Percentiles rank a stretch among this genome's conserved stretches.
These are phyloP conservation scores for Kingdonia uniflora DNA, from an alignment of 164 flowering plant genomes.

Conservation along the genomic window DNA sequence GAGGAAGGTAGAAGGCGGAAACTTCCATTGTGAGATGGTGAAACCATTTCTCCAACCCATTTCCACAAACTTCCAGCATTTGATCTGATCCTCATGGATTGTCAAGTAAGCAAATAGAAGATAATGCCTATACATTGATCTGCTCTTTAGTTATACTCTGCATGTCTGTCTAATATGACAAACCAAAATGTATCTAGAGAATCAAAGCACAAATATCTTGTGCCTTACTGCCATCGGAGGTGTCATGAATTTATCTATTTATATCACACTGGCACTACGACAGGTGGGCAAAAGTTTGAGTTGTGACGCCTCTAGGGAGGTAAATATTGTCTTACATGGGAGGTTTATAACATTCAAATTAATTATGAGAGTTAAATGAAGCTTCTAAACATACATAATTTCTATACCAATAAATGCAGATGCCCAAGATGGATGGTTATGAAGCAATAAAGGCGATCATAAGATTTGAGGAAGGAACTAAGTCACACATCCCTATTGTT, in stretches of 20 bases:
- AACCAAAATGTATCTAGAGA: no score
- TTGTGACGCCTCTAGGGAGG: no score
- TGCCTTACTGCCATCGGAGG: no score
- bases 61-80: constrained; percentile 23
- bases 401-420: constrained; percentile 35
- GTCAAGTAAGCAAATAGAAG: constrained; percentile 51
- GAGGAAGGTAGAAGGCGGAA: constrained; percentile 20
- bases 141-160: no score
- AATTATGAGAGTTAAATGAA: not conserved
- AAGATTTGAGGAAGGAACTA: constrained; percentile 51
- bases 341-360: no score
- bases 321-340: no score
- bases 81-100: constrained; percentile 94
- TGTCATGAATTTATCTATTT: no score
- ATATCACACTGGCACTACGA: no score
- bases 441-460: constrained; percentile 90
- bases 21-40: constrained; percentile 15
- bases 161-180: no score
- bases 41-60: constrained; percentile 20
- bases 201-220: no score
- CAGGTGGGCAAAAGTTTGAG: no score
- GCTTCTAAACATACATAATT: not conserved
- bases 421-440: constrained; percentile 99
- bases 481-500: constrained; percentile 73
- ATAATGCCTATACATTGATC: not conserved